Base-by-base conservation (phyloP, 352 stramenopile genomes). In the Globisporangium parvum region DNA sequence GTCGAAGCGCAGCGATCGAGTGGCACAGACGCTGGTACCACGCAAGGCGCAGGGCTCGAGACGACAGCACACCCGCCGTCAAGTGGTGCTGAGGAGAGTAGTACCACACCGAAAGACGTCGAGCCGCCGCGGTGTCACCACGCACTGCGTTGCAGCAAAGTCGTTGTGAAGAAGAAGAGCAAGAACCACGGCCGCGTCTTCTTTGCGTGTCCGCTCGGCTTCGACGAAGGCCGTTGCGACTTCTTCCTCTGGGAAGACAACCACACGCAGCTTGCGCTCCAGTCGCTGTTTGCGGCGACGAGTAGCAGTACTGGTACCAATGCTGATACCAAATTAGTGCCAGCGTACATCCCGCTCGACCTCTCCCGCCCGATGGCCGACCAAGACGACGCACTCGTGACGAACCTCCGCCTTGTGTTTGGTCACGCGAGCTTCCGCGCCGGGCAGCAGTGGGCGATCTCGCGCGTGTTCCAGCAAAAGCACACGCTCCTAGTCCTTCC, bases 401-500 rank as follows among this genome's bases (percentile, higher is more conserved):
- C 75, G 14, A 92, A 92, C 52, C 65, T 96, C 11, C 73, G 76
- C 0, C 60, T 92, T n/a, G 79, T 96, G 23, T 96, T 96, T 65
- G 86, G 85, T 0, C 83, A 96, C 55, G 61, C 75, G 6, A 60
- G 79, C 0, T 96, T 96, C 53, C 80, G 87, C n/a, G 46, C 63
- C 2, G 83, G 84, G 15, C 87, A 96, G 53, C 53, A 86, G 40
- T 96, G 88, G 88, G 86, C 84, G 1, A 91, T 96, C 53, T 58
- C 75, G 12, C 81, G 88, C 21, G 69, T 93, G 8, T 70, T 96
- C 20, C 50, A 67, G 55, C 73, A 67, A 20, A 65, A 85, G 39
- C 65, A 77, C 41, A 93, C 81, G 8, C 65, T 99, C 6, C 70
- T 99, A 0, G 91, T 99, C 17, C 84, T 98, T 23, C 93, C 97